Percentiles rank a stretch among this genome's conserved stretches.
These are phyloP conservation scores for Boletus sp. DNA, from an alignment of 1,284 basidiomycete species.

Conservation along the genomic window DNA sequence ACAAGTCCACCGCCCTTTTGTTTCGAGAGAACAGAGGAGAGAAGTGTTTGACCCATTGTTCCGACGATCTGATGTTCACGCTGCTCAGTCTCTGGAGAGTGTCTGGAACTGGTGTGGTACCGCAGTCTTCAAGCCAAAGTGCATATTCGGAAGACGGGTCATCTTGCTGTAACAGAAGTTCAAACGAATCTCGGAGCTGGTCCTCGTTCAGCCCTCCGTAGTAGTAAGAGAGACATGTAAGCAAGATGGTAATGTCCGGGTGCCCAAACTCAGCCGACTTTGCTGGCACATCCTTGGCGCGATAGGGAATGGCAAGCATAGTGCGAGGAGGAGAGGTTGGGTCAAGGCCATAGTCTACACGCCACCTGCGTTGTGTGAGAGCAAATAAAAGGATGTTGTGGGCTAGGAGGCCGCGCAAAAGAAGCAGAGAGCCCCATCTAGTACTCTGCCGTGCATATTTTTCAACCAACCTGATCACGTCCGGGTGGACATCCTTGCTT, in stretches of 20 bases:
- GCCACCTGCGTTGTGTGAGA: neutral
- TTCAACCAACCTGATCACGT: neutral
- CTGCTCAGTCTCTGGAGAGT: neutral
- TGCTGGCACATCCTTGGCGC: neutral
- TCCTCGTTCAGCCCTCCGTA: neutral
- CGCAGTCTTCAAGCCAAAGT: neutral
- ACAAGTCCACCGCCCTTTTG: neutral
- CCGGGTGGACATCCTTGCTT: neutral
- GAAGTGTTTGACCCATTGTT: neutral
- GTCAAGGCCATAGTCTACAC: neutral
- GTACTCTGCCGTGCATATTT: neutral
- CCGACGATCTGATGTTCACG: neutral
- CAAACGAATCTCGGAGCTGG: neutral
- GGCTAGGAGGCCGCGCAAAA: conserved; percentile 1
- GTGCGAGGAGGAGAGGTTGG: neutral
- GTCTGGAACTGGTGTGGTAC: neutral
- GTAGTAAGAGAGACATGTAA: conserved; percentile 5
- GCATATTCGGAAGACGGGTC: neutral
- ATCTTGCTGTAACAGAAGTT: neutral
- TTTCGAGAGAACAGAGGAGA: neutral
- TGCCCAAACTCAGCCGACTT: neutral
- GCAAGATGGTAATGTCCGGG: neutral
- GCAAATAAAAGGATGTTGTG: neutral
- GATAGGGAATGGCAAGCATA: neutral
- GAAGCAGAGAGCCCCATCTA: neutral